Evolutionary conservation across 208 protist genomes (phyloP).

Genomic region (Polymyxa betae): DNA sequence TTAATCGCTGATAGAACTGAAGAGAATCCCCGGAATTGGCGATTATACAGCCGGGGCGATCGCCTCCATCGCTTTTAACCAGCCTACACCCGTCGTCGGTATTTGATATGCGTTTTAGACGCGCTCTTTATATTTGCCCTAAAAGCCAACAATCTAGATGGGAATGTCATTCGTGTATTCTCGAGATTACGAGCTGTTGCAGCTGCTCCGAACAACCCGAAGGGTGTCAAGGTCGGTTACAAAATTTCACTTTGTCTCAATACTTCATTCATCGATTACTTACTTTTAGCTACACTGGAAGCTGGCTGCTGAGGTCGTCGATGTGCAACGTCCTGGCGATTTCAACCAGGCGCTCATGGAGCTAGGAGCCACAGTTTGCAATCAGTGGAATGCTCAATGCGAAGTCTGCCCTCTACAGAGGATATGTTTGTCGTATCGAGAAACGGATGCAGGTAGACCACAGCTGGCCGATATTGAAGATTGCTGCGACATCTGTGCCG

Average conservation of each 20-base stretch:
- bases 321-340: constrained; percentile 45
- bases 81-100: constrained; percentile 1
- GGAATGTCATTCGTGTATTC: constrained; percentile 54
- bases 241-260: neutral
- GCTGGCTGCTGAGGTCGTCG: constrained; percentile 46
- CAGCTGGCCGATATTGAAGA: constrained; percentile 7
- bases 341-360: constrained; percentile 64
- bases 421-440: neutral
- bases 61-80: constrained; percentile 59
- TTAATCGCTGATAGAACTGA: neutral
- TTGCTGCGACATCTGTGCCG: neutral
- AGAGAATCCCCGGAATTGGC: constrained; percentile 58
- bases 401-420: constrained; percentile 5
- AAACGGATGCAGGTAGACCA: neutral
- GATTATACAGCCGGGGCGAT: constrained; percentile 62
- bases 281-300: neutral
- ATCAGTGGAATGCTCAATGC: neutral
- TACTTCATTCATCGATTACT: neutral
- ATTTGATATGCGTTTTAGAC: too few species aligned
- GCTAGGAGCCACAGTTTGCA: constrained; percentile 59
- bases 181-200: constrained; percentile 40
- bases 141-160: too few species aligned
- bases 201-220: neutral
- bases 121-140: too few species aligned
- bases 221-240: neutral